Evolutionary conservation across 2,329 filamentous ascomycete genomes (phyloP).

Genomic region (Massarina eburnea): DNA sequence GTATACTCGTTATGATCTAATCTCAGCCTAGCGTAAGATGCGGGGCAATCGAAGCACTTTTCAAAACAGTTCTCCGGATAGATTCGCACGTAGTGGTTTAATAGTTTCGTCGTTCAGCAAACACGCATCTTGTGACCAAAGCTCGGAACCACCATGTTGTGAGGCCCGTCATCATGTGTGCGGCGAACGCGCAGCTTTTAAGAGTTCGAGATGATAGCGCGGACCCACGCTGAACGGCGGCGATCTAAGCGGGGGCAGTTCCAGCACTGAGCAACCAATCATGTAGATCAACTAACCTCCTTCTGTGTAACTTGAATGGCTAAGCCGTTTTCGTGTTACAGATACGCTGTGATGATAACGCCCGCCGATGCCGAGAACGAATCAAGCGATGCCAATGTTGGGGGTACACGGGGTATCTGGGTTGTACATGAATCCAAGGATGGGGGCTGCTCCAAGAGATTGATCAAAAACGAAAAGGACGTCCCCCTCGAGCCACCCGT

Average conservation of each 20-base stretch:
- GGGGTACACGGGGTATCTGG: conserved; percentile 3
- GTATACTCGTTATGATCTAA: neutral
- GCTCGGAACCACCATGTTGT: conserved; percentile 22
- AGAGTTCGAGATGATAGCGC: conserved; percentile 12
- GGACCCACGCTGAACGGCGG: conserved; percentile 16
- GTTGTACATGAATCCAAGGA: neutral
- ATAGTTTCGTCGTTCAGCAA: neutral
- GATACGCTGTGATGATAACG: conserved; percentile 26
- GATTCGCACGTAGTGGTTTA: neutral
- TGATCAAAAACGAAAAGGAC: neutral
- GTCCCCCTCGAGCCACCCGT: no score
- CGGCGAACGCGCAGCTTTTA: conserved; percentile 18
- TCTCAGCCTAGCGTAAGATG: neutral
- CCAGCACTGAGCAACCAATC: conserved; percentile 1
- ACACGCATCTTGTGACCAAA: conserved; percentile 19
- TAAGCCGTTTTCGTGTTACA: conserved; percentile 14
- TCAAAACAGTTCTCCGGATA: neutral
- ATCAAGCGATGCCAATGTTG: conserved; percentile 20
- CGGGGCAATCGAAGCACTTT: neutral
- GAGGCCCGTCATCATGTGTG: conserved; percentile 13
- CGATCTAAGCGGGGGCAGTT: conserved; percentile 12
- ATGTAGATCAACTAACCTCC: neutral
- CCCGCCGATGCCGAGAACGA: conserved; percentile 15
- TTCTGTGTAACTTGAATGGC: conserved; percentile 22
- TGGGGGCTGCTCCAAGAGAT: neutral